These are phyloP conservation scores for Emiliania huxleyi DNA, from an alignment of 78 protist species.

Conservation along the genomic window DNA sequence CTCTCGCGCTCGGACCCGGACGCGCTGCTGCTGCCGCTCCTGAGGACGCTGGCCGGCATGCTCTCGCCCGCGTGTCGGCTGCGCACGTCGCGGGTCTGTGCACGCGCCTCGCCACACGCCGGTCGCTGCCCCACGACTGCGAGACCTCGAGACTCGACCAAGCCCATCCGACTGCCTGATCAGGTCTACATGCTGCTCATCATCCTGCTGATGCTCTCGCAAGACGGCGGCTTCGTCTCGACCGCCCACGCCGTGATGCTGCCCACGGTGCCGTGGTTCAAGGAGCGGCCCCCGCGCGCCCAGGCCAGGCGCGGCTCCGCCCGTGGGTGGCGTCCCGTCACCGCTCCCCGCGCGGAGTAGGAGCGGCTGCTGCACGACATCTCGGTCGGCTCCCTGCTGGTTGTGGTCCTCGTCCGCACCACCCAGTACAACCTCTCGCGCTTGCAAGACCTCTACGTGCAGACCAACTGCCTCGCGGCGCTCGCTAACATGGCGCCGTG, in stretches of 20 bases:
- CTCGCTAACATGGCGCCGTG: background rate
- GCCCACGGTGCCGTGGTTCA: conserved; percentile 30
- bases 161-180: too few relatives aligned
- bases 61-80: background rate
- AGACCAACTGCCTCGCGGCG: conserved; percentile 6
- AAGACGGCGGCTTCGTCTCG: background rate
- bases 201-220: background rate
- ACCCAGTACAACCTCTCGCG: background rate
- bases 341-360: background rate
- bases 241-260: background rate
- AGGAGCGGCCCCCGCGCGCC: background rate
- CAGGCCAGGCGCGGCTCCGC: too few relatives aligned
- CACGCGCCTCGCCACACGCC: too few relatives aligned
- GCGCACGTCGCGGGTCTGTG: too few relatives aligned
- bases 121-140: too few relatives aligned
- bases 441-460: background rate
- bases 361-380: background rate
- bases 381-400: background rate
- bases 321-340: too few relatives aligned
- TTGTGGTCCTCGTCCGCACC: background rate
- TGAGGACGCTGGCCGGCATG: background rate
- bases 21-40: background rate
- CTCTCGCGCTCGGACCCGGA: conserved; percentile 59
- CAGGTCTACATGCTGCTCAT: conserved; percentile 12
- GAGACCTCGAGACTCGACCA: too few relatives aligned